A percentile compares a stretch with the other conserved stretches of the same genome.
Conservation (phyloP, 371 early-diverging fungal species). For the Mucor plumbeus region DNA sequence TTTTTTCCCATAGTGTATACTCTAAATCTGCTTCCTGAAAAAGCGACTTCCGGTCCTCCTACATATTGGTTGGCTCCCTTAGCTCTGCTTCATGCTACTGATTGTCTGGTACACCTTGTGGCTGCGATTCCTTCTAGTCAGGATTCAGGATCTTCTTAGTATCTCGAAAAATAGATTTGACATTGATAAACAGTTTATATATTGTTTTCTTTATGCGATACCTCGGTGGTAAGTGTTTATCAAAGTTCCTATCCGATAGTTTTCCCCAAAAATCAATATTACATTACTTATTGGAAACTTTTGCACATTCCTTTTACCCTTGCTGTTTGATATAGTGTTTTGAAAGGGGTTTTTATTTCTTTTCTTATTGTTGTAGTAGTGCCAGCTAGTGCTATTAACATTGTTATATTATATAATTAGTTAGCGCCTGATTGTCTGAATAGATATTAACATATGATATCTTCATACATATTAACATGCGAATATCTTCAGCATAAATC, state of each 20-base stretch:
- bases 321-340: neutral
- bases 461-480: too few species aligned
- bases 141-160: neutral
- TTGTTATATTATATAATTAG: too few species aligned
- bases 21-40: neutral
- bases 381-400: too few species aligned
- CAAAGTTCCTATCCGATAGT: constrained; percentile 8
- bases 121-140: neutral
- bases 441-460: too few species aligned
- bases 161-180: too few species aligned
- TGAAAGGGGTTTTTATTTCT: neutral
- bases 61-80: neutral
- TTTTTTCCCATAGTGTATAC: too few species aligned
- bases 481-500: too few species aligned
- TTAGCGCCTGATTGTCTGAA: too few species aligned
- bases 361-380: too few species aligned
- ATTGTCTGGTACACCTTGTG: neutral
- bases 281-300: neutral
- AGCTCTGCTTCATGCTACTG: neutral
- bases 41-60: neutral
- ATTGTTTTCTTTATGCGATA: neutral
- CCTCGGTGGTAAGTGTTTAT: constrained; percentile 9
- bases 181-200: neutral
- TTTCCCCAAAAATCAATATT: neutral
- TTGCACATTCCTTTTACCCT: neutral